Evolutionary conservation across 176 grass and related monocot species (phyloP).

Genomic region (Eragrostis nindensis): DNA sequence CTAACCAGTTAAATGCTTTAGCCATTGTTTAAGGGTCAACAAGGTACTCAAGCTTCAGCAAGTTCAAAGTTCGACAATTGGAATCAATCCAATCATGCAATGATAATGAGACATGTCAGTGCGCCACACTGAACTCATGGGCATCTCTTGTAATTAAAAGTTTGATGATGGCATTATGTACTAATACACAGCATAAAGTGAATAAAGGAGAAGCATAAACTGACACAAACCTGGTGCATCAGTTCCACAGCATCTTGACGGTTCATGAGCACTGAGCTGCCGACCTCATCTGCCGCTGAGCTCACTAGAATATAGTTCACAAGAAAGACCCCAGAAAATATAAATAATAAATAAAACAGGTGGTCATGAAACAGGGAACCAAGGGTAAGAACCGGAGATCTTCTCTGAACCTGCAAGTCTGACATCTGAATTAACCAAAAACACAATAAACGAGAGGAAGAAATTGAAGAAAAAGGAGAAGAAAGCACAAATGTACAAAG

Average conservation of each 20-base stretch:
- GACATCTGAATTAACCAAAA: constrained; percentile 15
- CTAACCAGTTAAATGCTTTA: neutral
- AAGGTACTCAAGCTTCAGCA: neutral
- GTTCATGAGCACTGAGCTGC: constrained; percentile 37
- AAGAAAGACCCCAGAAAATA: constrained; percentile 85
- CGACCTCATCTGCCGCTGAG: constrained; percentile 69
- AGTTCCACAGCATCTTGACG: constrained; percentile 71
- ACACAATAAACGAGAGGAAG: neutral
- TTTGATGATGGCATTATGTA: neutral
- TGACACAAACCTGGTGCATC: constrained; percentile 64
- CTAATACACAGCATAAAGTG: neutral
- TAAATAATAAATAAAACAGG: constrained; percentile 77
- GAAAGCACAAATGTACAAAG: neutral
- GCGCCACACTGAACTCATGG: neutral
- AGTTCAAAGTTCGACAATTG: neutral
- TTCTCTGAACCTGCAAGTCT: constrained; percentile 68
- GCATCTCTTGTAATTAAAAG: neutral
- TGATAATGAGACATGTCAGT: neutral
- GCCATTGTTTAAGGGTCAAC: neutral
- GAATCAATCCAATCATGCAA: neutral
- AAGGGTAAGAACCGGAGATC: constrained; percentile 38
- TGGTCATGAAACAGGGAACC: constrained; percentile 80
- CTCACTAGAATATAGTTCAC: constrained; percentile 82
- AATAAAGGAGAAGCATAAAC: neutral
- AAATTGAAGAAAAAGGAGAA: neutral